Percentiles rank a stretch among this genome's conserved stretches.
phyloP scores from a whole-genome alignment of 495 filamentous ascomycete genomes.

The Hyaloscypha finlandica region DNA sequence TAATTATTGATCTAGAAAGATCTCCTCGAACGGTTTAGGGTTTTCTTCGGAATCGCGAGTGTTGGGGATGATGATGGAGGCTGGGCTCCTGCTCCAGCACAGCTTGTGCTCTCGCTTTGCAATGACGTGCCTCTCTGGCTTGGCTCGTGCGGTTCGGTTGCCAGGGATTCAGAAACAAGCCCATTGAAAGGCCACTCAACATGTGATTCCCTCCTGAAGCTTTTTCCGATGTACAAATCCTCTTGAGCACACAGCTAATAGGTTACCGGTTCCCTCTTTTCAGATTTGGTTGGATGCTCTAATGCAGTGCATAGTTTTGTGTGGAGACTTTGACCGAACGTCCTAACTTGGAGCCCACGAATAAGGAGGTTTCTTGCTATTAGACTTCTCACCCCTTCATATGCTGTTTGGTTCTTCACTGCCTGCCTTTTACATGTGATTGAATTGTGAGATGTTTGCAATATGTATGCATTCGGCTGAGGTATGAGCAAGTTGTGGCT shows the following conservation, averaged over 20 bases:
- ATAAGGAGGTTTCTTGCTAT: not conserved
- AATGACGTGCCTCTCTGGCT: conserved; percentile 7
- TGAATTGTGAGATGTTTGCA: too few species aligned
- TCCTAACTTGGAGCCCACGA: not conserved
- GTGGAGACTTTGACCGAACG: not conserved
- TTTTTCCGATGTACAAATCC: not conserved
- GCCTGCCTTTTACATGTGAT: too few species aligned
- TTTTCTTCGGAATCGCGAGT: not conserved
- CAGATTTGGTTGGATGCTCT: not conserved
- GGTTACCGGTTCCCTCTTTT: not conserved
- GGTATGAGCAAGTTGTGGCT: too few species aligned
- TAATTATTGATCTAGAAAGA: not conserved
- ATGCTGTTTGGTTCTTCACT: not conserved
- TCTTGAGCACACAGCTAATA: not conserved
- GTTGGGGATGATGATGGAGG: not conserved
- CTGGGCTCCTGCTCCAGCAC: not conserved
- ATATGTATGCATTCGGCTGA: too few species aligned
- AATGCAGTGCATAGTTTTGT: not conserved
- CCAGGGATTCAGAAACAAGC: not conserved
- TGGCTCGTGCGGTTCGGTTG: not conserved
- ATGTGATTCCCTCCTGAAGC: not conserved
- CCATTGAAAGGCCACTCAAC: not conserved
- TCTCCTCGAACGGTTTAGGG: not conserved
- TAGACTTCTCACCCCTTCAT: not conserved
- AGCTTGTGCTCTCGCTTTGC: not conserved